Evolutionary conservation across 768 basidiomycete genomes (phyloP), one percentile per base, ranked within the genome.

Genomic region (Tephrocybe sp.): DNA sequence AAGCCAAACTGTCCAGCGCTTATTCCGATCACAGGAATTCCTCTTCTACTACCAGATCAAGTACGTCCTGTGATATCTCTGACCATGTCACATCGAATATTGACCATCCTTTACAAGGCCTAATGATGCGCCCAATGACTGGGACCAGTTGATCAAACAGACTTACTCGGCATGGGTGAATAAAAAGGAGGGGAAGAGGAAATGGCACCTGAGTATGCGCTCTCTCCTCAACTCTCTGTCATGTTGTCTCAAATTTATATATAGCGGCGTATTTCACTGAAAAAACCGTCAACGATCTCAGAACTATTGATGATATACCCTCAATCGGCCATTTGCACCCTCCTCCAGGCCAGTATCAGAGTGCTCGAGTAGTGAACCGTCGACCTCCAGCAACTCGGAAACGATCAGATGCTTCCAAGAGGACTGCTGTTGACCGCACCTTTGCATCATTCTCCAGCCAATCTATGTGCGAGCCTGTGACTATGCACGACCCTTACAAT

Each of bases 241-340:
- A 30, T 37, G 43, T 30, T 37, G 38, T 15, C 4, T 18, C 41
- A 18, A 29, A 27, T 51, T 43, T 45, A 47, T 15, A 41, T 21
- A 48, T 33, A 91, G 89, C 87, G 61, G 87, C 89, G 3, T 91
- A 91, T 66, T 91, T 89, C 61, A 88, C 89, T 16, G 86, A 88
- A 55, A 70, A 76, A 6, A 88, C 85, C 1, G 80, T 89, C 23
- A 85, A 88, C 62, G 72, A 82, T 40, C 73, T 91, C 40, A 74
- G 78, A 36, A 85, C 82, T 8, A 80, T 91, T 41, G 88, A 91
- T 53, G 80, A 86, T 54, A 72, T 87, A 57, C 73, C 74, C 15
- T 66, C 68, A 21, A 71, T 91, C 10, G 72, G 75, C 22, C 79
- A 80, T 49, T 70, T 89, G 40, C 65, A 69, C n/a, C 82, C 90